Evolutionary conservation across 129 eudicot species (phyloP).

Genomic region (Flaveria robusta): DNA sequence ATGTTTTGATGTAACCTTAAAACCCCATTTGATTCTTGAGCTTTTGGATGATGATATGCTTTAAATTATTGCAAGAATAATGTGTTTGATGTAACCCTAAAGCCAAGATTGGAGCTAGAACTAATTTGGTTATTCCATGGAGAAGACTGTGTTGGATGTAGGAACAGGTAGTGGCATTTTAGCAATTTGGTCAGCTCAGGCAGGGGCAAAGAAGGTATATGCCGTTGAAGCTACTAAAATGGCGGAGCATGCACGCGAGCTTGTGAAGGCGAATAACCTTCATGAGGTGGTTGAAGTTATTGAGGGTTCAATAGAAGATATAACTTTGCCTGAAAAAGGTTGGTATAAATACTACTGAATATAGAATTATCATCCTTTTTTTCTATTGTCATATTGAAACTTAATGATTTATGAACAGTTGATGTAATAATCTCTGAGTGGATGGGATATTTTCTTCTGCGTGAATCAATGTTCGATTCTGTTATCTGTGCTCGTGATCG

Average conservation of each 20-base stretch:
- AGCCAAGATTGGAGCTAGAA: constrained; percentile 18
- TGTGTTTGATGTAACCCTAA: too few relatives aligned
- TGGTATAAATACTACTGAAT: background rate
- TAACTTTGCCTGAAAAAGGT: constrained; percentile 88
- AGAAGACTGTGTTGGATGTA: constrained; percentile 90
- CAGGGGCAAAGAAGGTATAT: constrained; percentile 94
- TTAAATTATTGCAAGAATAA: too few relatives aligned
- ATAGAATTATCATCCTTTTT: background rate
- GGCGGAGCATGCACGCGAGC: constrained; percentile 83
- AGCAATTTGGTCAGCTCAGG: constrained; percentile 97
- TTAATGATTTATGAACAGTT: constrained; percentile 44
- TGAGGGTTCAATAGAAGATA: constrained; percentile 89
- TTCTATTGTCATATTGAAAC: background rate
- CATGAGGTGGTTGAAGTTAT: constrained; percentile 82
- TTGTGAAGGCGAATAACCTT: constrained; percentile 74
- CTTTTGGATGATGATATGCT: too few relatives aligned
- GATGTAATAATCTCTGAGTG: constrained; percentile 98
- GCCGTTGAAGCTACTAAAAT: constrained; percentile 99
- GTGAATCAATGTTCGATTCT: constrained; percentile 99
- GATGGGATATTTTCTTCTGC: constrained; percentile 99
- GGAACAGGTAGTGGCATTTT: constrained; percentile 97
- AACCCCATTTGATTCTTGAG: too few relatives aligned
- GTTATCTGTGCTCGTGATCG: constrained; percentile 96
- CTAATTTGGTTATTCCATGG: constrained; percentile 49
- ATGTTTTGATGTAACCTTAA: too few relatives aligned